These are phyloP conservation scores for Chlorella variabilis DNA, from an alignment of 163 green algal species.

Conservation along the genomic window DNA sequence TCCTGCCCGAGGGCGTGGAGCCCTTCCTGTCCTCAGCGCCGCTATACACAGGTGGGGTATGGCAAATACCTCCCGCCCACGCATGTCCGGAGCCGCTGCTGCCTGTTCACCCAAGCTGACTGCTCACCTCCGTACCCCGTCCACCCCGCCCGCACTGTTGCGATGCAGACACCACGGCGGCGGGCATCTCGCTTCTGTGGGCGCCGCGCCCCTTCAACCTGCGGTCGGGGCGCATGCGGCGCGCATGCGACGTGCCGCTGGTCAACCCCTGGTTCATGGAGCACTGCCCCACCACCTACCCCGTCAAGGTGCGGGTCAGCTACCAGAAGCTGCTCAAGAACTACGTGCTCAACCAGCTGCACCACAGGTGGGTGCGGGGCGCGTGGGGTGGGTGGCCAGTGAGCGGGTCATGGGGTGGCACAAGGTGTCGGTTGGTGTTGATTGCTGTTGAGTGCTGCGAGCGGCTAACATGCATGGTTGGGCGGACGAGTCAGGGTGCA, in stretches of 20 bases:
- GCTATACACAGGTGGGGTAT: constrained; percentile 76
- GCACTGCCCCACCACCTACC: constrained; percentile 91
- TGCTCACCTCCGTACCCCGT: no score
- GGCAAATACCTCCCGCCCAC: no score
- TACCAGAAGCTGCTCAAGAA: constrained; percentile 99
- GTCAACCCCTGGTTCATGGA: constrained; percentile 97
- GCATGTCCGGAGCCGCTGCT: no score
- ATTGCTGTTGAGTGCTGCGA: no score
- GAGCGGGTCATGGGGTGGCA: no score
- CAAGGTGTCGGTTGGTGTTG: no score
- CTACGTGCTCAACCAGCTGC: constrained; percentile 97
- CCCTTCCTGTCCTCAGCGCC: constrained; percentile 77
- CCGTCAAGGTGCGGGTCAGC: constrained; percentile 97
- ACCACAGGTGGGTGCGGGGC: constrained; percentile 60
- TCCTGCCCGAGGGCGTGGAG: constrained; percentile 80
- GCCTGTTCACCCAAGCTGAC: no score
- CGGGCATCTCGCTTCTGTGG: constrained; percentile 95
- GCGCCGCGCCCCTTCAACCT: constrained; percentile 95
- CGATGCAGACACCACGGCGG: constrained; percentile 80
- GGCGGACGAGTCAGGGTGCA: no score
- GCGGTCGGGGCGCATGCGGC: constrained; percentile 85
- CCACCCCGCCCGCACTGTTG: no score
- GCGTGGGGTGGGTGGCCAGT: background rate
- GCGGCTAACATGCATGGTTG: no score
- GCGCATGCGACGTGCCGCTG: constrained; percentile 94